A percentile compares a stretch with the other conserved stretches of the same genome.
These are phyloP conservation scores for Yamadazyma paraphyllophila DNA, from an alignment of 805 yeast genomes.

Conservation along the genomic window DNA sequence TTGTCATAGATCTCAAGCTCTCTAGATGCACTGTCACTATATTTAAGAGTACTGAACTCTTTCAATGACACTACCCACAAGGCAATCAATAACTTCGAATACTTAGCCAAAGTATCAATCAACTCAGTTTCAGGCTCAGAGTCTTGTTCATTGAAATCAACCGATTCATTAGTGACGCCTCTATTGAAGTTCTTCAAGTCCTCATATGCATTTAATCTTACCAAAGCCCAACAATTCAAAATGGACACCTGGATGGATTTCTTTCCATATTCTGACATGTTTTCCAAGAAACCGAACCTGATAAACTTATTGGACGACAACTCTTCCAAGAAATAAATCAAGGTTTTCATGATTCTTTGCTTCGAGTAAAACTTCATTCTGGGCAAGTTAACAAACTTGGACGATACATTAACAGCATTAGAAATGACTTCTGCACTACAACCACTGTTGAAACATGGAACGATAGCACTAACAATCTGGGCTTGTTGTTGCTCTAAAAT, in stretches of 20 bases:
- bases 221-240: constrained; percentile 71
- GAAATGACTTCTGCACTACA: constrained; percentile 73
- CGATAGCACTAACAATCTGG: constrained; percentile 82
- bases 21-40: constrained; percentile 39
- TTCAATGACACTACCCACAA: constrained; percentile 76
- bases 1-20: constrained; percentile 50
- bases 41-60: constrained; percentile 69
- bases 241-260: constrained; percentile 58
- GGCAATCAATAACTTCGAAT: constrained; percentile 61
- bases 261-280: constrained; percentile 42
- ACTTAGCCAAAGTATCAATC: constrained; percentile 49
- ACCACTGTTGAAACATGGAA: constrained; percentile 78
- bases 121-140: constrained; percentile 40
- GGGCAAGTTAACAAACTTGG: constrained; percentile 60
- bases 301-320: constrained; percentile 42
- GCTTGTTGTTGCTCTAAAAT: constrained; percentile 92
- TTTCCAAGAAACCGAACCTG: constrained; percentile 56
- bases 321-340: constrained; percentile 66
- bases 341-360: constrained; percentile 55
- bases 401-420: constrained; percentile 73
- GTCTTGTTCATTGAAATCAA: constrained; percentile 13
- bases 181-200: constrained; percentile 6
- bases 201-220: constrained; percentile 34
- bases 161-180: constrained; percentile 17
- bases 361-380: constrained; percentile 44